phyloP scores from a whole-genome alignment of 768 basidiomycete species.

The Trametes villosa region DNA sequence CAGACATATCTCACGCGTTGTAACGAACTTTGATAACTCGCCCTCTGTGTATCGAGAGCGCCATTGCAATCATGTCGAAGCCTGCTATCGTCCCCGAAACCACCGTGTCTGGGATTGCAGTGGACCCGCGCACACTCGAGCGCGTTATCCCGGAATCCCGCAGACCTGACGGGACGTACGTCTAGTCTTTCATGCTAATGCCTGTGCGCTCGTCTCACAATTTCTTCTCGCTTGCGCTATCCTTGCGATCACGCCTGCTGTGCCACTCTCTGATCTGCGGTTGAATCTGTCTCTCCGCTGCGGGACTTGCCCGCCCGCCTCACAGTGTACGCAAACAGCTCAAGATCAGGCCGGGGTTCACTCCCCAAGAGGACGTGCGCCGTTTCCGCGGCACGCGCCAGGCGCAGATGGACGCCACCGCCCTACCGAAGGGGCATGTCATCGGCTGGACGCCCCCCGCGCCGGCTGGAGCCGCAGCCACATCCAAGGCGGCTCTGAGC shows the following conservation, averaged over 20 bases:
- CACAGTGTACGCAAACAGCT: conserved; percentile 82
- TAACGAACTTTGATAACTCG: too few relatives aligned
- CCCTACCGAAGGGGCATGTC: conserved; percentile 78
- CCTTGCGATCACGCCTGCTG: conserved; percentile 4
- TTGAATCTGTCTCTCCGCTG: background rate
- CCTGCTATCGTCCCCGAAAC: conserved; percentile 77
- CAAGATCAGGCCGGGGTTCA: conserved; percentile 91
- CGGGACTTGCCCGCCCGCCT: background rate
- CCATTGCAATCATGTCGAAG: conserved; percentile 58
- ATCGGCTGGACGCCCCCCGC: conserved; percentile 78
- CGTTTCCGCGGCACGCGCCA: conserved; percentile 83
- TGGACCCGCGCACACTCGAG: conserved; percentile 86
- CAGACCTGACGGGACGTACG: conserved; percentile 86
- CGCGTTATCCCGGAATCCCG: conserved; percentile 86
- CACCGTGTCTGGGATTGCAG: conserved; percentile 74
- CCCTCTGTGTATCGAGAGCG: too few relatives aligned
- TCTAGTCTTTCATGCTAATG: conserved; percentile 1
- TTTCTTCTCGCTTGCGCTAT: conserved; percentile 19
- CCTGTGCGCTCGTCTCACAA: background rate
- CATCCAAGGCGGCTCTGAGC: conserved; percentile 40
- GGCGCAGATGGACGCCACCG: conserved; percentile 65
- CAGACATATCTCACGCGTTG: too few relatives aligned
- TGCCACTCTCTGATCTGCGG: background rate
- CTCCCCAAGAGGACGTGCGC: conserved; percentile 92
- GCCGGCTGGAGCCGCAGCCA: conserved; percentile 34